Percentiles rank a stretch among this genome's conserved stretches.
phyloP scores from a whole-genome alignment of 2,329 filamentous ascomycete genomes.

The Cladosporium velox region DNA sequence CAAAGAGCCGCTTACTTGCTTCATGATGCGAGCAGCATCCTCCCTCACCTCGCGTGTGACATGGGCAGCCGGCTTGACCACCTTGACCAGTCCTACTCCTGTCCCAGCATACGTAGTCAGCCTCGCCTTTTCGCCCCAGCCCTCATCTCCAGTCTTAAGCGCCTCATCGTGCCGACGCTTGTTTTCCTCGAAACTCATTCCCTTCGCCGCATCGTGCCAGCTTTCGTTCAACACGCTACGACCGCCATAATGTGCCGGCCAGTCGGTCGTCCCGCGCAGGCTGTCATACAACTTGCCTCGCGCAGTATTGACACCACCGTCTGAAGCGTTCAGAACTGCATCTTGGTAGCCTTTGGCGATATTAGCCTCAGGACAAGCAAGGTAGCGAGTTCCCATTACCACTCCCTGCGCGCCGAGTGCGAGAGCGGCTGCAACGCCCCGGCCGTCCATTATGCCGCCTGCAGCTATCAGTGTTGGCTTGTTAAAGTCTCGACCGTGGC shows the following conservation, averaged over 20 bases:
- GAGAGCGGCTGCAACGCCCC: slow-evolving; percentile 58
- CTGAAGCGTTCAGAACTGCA: slow-evolving; percentile 48
- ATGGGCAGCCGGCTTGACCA: slow-evolving; percentile 52
- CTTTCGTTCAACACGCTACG: slow-evolving; percentile 61
- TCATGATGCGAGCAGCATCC: background rate
- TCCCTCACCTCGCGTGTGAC: slow-evolving; percentile 52
- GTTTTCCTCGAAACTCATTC: slow-evolving; percentile 48
- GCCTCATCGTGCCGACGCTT: slow-evolving; percentile 51
- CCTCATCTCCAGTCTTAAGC: slow-evolving; percentile 51
- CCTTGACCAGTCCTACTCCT: slow-evolving; percentile 59
- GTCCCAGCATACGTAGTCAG: slow-evolving; percentile 65
- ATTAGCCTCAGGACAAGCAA: slow-evolving; percentile 54
- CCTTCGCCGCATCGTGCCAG: slow-evolving; percentile 44
- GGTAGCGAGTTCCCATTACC: slow-evolving; percentile 65
- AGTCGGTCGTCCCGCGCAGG: slow-evolving; percentile 58
- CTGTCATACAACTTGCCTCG: slow-evolving; percentile 55
- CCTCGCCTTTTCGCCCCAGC: slow-evolving; percentile 56
- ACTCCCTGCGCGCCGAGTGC: slow-evolving; percentile 56
- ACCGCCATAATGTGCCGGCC: slow-evolving; percentile 60
- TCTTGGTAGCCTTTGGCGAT: slow-evolving; percentile 51
- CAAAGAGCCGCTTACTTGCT: background rate
- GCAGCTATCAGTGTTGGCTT: slow-evolving; percentile 54
- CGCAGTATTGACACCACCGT: slow-evolving; percentile 55
- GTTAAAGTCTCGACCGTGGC: slow-evolving; percentile 18
- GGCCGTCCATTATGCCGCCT: slow-evolving; percentile 61